Conservation (phyloP, 1,284 basidiomycete species). For the Ustanciosporium gigantosporum region DNA sequence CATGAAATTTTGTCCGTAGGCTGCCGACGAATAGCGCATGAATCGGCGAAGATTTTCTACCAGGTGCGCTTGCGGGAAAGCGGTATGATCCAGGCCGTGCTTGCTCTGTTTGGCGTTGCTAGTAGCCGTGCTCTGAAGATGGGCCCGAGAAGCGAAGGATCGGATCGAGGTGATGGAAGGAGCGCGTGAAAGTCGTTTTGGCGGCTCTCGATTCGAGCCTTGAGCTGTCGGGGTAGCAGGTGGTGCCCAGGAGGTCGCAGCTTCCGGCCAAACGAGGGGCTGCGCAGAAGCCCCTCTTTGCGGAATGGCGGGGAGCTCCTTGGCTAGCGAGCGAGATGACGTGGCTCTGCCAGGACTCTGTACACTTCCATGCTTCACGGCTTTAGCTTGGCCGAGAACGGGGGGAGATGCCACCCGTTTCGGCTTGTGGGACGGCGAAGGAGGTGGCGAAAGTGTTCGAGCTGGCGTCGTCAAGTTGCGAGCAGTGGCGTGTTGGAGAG, state of each 20-base stretch:
- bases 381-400: not conserved
- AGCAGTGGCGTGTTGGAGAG: too few species aligned
- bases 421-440: not conserved
- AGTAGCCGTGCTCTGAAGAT: constrained; percentile 24
- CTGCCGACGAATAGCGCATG: constrained; percentile 62
- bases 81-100: constrained; percentile 8
- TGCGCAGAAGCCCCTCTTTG: constrained; percentile 23
- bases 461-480: too few species aligned
- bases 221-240: too few species aligned
- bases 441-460: too few species aligned
- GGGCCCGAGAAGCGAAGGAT: constrained; percentile 42
- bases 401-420: not conserved
- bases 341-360: not conserved
- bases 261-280: too few species aligned
- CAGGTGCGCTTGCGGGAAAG: constrained; percentile 63
- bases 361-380: not conserved
- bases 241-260: too few species aligned
- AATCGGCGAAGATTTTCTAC: constrained; percentile 64
- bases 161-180: constrained; percentile 46
- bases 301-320: constrained; percentile 21
- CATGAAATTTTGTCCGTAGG: constrained; percentile 62
- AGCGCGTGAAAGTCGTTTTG: constrained; percentile 28
- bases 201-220: constrained; percentile 12
- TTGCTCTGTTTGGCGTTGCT: constrained; percentile 13
- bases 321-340: constrained; percentile 2